Evolutionary conservation across 768 basidiomycete species (phyloP).

Genomic region (Filobasidium floriforme): DNA sequence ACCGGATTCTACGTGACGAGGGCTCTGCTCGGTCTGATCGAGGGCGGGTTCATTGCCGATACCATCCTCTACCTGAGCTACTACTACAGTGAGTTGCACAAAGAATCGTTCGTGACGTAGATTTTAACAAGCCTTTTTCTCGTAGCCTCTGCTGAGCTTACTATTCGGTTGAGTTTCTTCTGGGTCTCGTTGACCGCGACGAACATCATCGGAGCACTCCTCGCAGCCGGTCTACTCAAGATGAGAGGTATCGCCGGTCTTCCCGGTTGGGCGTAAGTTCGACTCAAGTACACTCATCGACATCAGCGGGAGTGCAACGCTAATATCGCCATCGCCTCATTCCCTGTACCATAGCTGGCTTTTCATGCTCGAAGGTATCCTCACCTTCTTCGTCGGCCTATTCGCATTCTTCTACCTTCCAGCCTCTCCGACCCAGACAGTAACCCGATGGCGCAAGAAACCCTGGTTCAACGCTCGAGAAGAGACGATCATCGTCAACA

Average conservation of each 20-base stretch:
- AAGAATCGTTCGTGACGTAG: conserved; percentile 4
- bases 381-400: conserved; percentile 53
- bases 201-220: conserved; percentile 25
- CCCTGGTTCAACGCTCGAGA: conserved; percentile 65
- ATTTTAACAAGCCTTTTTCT: too few species aligned
- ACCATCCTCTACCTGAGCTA: conserved; percentile 27
- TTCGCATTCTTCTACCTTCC: conserved; percentile 57
- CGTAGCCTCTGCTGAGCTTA: conserved; percentile 27
- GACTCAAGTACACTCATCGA: too few species aligned
- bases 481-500: conserved; percentile 59
- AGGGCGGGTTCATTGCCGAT: conserved; percentile 22
- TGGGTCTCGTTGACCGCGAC: conserved; percentile 31
- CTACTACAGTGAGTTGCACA: conserved; percentile 26
- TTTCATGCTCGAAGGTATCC: conserved; percentile 44
- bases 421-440: conserved; percentile 60
- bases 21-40: conserved; percentile 20
- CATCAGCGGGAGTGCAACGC: too few species aligned
- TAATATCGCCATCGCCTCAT: too few species aligned
- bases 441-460: conserved; percentile 53
- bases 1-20: conserved; percentile 22
- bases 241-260: conserved; percentile 9
- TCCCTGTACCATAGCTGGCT: too few species aligned
- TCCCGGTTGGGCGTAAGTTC: conserved; percentile 12
- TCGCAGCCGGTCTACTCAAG: conserved; percentile 18
- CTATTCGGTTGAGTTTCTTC: conserved; percentile 32